Base-by-base conservation (phyloP, 148 eudicot genomes). In the Euryodendron excelsum region DNA sequence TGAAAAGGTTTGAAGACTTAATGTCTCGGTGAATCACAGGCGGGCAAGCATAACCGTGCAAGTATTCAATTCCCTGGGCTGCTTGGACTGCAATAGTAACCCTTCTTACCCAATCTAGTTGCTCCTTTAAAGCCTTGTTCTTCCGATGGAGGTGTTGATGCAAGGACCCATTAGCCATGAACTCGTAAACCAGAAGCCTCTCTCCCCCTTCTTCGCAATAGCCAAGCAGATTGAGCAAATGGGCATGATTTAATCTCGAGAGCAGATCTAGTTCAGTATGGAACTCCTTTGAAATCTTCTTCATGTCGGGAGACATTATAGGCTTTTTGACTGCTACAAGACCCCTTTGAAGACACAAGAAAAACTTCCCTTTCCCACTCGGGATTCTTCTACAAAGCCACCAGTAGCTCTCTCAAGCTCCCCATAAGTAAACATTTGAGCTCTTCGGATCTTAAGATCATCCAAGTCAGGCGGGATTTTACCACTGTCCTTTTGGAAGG, bases 61-160 rank as follows among this genome's bases (percentile, higher is more conserved):
- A 84, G 81, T 95, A 95, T 72, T 95, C 99, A 7, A 95, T 95
- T 62, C 99, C 98, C 23, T 98, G 85, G 47, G 99, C 93, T 12
- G 99, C 99, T 84, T 95, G 99, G 59, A 95, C 99, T 0, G 99
- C 91, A 17, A 95, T 95, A 0, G 99, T 95, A 33, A 95, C 99
- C 39, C 99, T 85, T 31, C 86, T 89, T 5, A 95, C 89, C 99
- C 99, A 95, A 82, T 95, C 98, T 37, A 95, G 64, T 14, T 88
- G 93, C 85, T 89, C 94, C 55, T 87, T 91, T 2, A 82, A 6
- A 25, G 86, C 76, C 31, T 81, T 85, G 84, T 91, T 90, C 78
- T 84, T 88, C 36, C 93, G 87, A 27, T 95, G 99, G 28, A 95
- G 93, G 81, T 95, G 98, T 48, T 91, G 88, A 77, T 95, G 94